A percentile compares a stretch with the other conserved stretches of the same genome.
Conservation (phyloP, 345 rosid species). For the Brassica napus region Da-Ae NC_063448.1:11193001-11193500, state of each 20-base stretch:
- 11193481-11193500: constrained; percentile 92
- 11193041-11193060: constrained; percentile 34
- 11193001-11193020: constrained; percentile 33
- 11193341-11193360: constrained; percentile 25
- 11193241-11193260: constrained; percentile 95
- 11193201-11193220: constrained; percentile 1
- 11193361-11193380: constrained; percentile 66
- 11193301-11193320: not conserved
- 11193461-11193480: constrained; percentile 65
- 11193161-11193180: constrained; percentile 24
- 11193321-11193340: not conserved
- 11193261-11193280: constrained; percentile 1
- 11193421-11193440: constrained; percentile 78
- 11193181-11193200: constrained; percentile 24
- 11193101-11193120: constrained; percentile 18
- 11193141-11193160: constrained; percentile 35
- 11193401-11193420: constrained; percentile 87
- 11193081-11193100: constrained; percentile 31
- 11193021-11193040: constrained; percentile 31
- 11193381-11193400: constrained; percentile 66
- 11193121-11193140: constrained; percentile 10
- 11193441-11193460: constrained; percentile 91
- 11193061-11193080: constrained; percentile 15
- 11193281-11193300: not conserved
- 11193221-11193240: constrained; percentile 27